Percentiles rank a stretch among this genome's conserved stretches.
phyloP scores from a whole-genome alignment of 2,329 filamentous ascomycete genomes.

The Hypoxylon sp. region DNA sequence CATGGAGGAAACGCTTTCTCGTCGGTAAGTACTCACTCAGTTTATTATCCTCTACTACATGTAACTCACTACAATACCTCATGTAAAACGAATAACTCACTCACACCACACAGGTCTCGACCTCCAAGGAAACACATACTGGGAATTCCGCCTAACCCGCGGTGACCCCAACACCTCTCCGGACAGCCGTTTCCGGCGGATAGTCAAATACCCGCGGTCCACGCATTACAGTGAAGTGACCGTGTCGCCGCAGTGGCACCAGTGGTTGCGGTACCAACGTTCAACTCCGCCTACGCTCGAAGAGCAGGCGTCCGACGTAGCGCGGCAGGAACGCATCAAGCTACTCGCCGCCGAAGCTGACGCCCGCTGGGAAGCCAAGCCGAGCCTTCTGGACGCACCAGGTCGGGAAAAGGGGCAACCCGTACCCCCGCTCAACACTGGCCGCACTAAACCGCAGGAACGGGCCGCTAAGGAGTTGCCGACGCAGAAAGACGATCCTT shows the following conservation, averaged over 20 bases:
- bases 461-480: slow-evolving; percentile 28
- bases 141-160: slow-evolving; percentile 73
- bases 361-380: slow-evolving; percentile 74
- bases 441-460: slow-evolving; percentile 40
- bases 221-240: slow-evolving; percentile 69
- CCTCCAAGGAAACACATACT: slow-evolving; percentile 77
- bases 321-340: slow-evolving; percentile 68
- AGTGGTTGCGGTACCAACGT: slow-evolving; percentile 76
- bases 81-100: not conserved
- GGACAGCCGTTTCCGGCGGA: slow-evolving; percentile 69
- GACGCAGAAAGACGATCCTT: slow-evolving; percentile 63
- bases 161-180: slow-evolving; percentile 49
- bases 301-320: slow-evolving; percentile 70
- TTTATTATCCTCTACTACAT: slow-evolving; percentile 15
- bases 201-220: slow-evolving; percentile 71
- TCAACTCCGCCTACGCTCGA: slow-evolving; percentile 67
- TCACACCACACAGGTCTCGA: slow-evolving; percentile 67
- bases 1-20: slow-evolving; percentile 75
- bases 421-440: slow-evolving; percentile 50
- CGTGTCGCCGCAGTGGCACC: slow-evolving; percentile 76
- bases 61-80: slow-evolving; percentile 1
- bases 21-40: slow-evolving; percentile 63
- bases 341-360: slow-evolving; percentile 73
- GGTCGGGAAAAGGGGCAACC: slow-evolving; percentile 49
- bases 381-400: slow-evolving; percentile 56